Percentiles rank a stretch among this genome's conserved stretches.
Evolutionary conservation across 2,329 filamentous ascomycete genomes (phyloP).

Genomic region (Colletotrichum sp.): DNA sequence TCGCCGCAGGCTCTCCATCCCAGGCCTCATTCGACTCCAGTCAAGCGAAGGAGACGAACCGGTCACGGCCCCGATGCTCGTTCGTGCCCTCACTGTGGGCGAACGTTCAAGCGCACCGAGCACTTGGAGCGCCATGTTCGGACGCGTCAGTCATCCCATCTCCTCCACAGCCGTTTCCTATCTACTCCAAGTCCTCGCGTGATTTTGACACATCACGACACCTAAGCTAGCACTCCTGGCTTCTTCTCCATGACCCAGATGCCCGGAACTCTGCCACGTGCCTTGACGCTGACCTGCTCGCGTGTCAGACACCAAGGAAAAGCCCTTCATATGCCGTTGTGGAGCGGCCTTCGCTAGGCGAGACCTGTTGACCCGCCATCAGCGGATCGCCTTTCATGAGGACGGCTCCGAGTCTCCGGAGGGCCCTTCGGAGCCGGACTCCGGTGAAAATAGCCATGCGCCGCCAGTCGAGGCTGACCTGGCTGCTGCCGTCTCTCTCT

Average conservation of each 20-base stretch:
- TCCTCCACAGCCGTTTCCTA: background rate
- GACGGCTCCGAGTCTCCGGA: constrained; percentile 25
- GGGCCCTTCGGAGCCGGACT: constrained; percentile 22
- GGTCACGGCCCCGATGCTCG: constrained; percentile 23
- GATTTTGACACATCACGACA: background rate
- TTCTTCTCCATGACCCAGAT: background rate
- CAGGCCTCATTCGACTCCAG: constrained; percentile 18
- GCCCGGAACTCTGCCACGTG: background rate
- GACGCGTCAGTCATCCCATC: constrained; percentile 41
- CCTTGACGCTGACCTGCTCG: background rate
- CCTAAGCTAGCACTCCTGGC: background rate
- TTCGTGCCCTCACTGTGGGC: constrained; percentile 44
- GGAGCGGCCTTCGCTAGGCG: constrained; percentile 49
- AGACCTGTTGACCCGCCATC: constrained; percentile 49
- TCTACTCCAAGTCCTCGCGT: background rate
- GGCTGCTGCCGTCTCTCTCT: constrained; percentile 34
- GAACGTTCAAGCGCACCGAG: constrained; percentile 50
- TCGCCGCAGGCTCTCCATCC: constrained; percentile 12
- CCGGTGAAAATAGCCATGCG: constrained; percentile 30
- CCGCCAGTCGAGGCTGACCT: constrained; percentile 28
- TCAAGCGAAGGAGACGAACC: constrained; percentile 24
- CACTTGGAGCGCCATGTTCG: constrained; percentile 51
- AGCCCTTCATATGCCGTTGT: constrained; percentile 49
- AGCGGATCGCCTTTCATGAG: constrained; percentile 41
- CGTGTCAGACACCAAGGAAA: constrained; percentile 49